Base-by-base conservation (phyloP, 768 basidiomycete genomes). In the Trametes meyenii region DNA sequence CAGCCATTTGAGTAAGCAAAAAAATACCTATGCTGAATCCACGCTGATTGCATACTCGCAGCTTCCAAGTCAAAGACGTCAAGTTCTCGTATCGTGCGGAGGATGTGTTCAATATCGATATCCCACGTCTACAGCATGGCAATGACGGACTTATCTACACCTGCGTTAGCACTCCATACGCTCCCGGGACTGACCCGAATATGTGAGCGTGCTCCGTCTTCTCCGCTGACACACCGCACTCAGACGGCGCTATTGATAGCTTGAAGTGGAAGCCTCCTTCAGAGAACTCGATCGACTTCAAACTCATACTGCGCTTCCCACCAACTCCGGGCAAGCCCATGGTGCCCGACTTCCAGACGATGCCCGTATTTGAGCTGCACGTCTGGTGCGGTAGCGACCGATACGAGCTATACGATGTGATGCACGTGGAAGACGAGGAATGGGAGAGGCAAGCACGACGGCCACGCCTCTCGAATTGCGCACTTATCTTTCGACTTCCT, bases 221-320 rank as follows among this genome's bases (percentile, higher is more conserved):
- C 8, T 16, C n/a, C 29, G 39, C 35, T 12, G 39, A 24, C 43
- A 12, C 51, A 12, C 38, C 46, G 14, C 1, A 16, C 51, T 52
- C 4, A 52, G 12, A 17, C 33, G 17, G 3, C n/a, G 50, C 33
- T 13, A 23, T 54, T n/a, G 21, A 29, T 67, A 98, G 96, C 64
- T 74, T 99, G 70, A 99, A 99, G 75, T 99, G 97, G 97, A 99
- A 99, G 74, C 95, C 96, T 1, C 95, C 97, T 0, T 92, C 90
- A 1, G 96, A 98, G 71, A 99, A 99, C 72, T 96, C 95, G 1
- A 89, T 98, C 68, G 97, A 99, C 74, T 98, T 99, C 80, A 94
- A 94, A 73, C 88, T 98, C 29, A 84, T 95, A 50, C 78, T 99
- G n/a, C 88, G 94, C 35, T 99, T 98, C 73, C 95, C 96, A 0